Evolutionary conservation across 1,284 basidiomycete species (phyloP), one percentile per base, ranked within the genome.

Genomic region (Puccinia polysora): DNA sequence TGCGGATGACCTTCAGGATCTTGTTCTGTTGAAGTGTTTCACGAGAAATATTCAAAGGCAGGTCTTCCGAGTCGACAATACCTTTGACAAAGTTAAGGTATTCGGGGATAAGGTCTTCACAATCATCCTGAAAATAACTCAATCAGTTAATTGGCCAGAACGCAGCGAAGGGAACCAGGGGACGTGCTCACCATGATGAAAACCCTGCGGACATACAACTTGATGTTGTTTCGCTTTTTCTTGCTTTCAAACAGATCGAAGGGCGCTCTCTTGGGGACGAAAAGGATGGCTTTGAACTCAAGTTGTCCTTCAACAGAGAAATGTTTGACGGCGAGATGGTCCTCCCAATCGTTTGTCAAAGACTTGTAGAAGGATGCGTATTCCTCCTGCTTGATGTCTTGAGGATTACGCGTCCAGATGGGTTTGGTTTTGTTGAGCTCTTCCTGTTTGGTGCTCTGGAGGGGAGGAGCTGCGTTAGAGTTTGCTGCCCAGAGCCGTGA

Each of bases 151-250:
- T 2, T 47, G 2, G 14, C 2, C 14, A 30, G 2, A 25, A 1
- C 15, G 18, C 6, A 23, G 30, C 2, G 38, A 12, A 30, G 38
- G n/a, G 18, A 20, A 8, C 10, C 6, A 45, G 14, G 3, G 15
- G 6, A 20, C 1, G 15, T 30, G 25, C 52, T 49, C 4, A 69
- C 65, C 90, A 96, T 97, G 86, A 99, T 98, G 86, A 99, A 98
- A 79, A 98, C 95, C 74, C 96, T 92, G 84, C 96, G 93, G 78
- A 99, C 96, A 82, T 98, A 98, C 81, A 99, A 92, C 85, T 98
- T 98, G 86, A 99, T 97, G 89, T 97, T 98, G 87, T 97, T 97
- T 80, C 95, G 91, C 88, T 98, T 98, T 90, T 98, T 98, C 90
- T 99, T 98, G 77, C 90, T 91, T 86, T 98, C 96, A 83, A 99